Conservation (phyloP, 352 stramenopile genomes). For the Globisporangium solare region DNA sequence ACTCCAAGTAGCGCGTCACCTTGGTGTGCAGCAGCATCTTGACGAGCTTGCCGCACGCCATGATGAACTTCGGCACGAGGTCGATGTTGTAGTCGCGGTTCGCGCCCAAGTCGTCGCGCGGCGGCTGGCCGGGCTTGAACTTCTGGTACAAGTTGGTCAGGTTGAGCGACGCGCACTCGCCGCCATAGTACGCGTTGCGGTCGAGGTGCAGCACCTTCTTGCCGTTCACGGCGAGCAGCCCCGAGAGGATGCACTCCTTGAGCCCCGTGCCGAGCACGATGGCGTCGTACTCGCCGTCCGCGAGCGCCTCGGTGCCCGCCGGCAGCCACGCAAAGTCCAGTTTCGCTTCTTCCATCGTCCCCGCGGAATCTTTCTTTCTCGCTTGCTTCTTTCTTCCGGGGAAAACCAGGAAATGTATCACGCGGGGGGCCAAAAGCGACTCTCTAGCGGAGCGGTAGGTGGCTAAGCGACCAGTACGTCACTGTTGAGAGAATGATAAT, state of each 20-base stretch:
- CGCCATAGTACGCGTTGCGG: constrained; percentile 97
- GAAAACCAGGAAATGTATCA: neutral
- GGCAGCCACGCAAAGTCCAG: constrained; percentile 93
- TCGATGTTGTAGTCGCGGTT: constrained; percentile 99
- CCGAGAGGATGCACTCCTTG: constrained; percentile 99
- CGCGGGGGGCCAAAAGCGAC: neutral
- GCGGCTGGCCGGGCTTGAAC: constrained; percentile 76
- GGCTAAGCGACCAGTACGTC: constrained; percentile 2
- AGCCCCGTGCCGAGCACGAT: constrained; percentile 99
- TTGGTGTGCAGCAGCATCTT: constrained; percentile 98
- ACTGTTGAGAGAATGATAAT: no score
- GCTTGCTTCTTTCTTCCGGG: neutral
- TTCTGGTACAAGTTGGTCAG: constrained; percentile 97
- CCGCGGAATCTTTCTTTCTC: constrained; percentile 10
- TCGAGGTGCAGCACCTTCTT: constrained; percentile 98
- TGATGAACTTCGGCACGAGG: constrained; percentile 99
- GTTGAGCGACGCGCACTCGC: constrained; percentile 97
- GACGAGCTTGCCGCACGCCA: constrained; percentile 99
- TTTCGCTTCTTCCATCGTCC: constrained; percentile 61
- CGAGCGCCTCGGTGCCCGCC: constrained; percentile 91
- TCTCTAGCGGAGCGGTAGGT: neutral
- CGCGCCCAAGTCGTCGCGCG: constrained; percentile 83
- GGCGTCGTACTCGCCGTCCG: constrained; percentile 99
- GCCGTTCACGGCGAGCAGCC: constrained; percentile 92
- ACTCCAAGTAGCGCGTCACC: constrained; percentile 98